Evolutionary conservation across 179 eudicot genomes (phyloP).

Genomic region (Camellia oleifera): DNA sequence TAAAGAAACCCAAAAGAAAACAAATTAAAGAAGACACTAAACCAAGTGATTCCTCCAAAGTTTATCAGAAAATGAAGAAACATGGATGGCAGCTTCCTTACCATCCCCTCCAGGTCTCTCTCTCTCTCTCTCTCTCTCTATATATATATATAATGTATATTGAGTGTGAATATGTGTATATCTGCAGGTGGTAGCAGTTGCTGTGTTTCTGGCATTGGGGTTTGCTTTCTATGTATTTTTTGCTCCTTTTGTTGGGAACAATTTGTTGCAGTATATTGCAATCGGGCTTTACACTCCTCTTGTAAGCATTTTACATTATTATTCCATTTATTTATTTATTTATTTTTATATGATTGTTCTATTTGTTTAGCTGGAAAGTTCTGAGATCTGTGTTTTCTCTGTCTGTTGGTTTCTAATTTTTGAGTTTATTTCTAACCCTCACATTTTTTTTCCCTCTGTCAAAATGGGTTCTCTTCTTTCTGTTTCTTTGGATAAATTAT

Average conservation of each 20-base stretch:
- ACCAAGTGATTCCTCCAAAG: slow-evolving; percentile 4
- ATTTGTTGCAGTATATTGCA: slow-evolving; percentile 74
- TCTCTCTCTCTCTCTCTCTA: slow-evolving; percentile 9
- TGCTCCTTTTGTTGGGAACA: slow-evolving; percentile 97
- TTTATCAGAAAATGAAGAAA: slow-evolving; percentile 66
- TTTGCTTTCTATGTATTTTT: slow-evolving; percentile 99
- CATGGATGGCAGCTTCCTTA: slow-evolving; percentile 99
- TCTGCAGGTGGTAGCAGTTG: slow-evolving; percentile 93
- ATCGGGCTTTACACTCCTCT: slow-evolving; percentile 98
- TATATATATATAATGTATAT: too few species aligned
- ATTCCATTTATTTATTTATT: not conserved
- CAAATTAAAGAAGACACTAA: not conserved
- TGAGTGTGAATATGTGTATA: slow-evolving; percentile 6
- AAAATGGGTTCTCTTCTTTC: slow-evolving; percentile 36
- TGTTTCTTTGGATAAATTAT: slow-evolving; percentile 11
- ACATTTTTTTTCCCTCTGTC: not conserved
- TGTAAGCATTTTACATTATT: slow-evolving; percentile 41
- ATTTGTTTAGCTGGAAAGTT: slow-evolving; percentile 13
- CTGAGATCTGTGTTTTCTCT: slow-evolving; percentile 55
- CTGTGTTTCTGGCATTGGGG: slow-evolving; percentile 96
- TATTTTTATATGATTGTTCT: not conserved
- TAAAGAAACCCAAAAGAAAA: not conserved
- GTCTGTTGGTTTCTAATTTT: slow-evolving; percentile 18
- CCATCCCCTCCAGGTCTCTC: slow-evolving; percentile 91
- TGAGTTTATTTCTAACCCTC: not conserved